Evolutionary conservation across 208 protist species (phyloP).

Genomic region (Trichomonas vaginalis): DNA sequence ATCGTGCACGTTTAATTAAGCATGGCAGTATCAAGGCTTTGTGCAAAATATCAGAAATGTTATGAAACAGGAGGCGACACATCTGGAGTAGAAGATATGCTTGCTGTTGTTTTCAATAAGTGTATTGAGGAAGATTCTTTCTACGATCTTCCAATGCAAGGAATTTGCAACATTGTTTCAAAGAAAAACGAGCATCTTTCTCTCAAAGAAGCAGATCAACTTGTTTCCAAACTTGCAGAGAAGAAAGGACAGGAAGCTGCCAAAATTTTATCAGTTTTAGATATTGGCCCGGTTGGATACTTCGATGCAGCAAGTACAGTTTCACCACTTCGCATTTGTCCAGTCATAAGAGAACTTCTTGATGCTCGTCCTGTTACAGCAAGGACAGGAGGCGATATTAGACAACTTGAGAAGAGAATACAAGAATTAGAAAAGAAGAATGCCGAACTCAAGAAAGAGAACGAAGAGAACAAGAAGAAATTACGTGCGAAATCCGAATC

Average conservation of each 20-base stretch:
- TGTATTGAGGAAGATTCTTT: not conserved
- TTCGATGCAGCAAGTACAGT: not conserved
- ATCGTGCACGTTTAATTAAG: not conserved
- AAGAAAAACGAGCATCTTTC: not conserved
- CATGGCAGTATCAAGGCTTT: not conserved
- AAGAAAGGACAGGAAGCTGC: not conserved
- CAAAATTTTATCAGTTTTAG: not conserved
- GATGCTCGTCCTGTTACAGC: not conserved
- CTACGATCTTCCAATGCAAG: not conserved
- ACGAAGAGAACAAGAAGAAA: not conserved
- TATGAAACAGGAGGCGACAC: not conserved
- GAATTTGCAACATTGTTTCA: not conserved
- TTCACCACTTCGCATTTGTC: not conserved
- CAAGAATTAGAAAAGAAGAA: not conserved
- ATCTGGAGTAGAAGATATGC: not conserved
- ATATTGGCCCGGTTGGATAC: not conserved
- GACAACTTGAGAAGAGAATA: not conserved
- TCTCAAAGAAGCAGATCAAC: not conserved
- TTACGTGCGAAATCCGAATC: not conserved
- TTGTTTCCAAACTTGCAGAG: not conserved
- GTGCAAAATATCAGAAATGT: not conserved
- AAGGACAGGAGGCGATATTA: not conserved
- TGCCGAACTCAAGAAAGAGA: not conserved
- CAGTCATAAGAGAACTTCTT: not conserved
- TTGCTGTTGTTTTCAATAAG: not conserved